Base-by-base conservation (phyloP, 2,329 filamentous ascomycete genomes). In the Trematosphaeria pertusa region DNA sequence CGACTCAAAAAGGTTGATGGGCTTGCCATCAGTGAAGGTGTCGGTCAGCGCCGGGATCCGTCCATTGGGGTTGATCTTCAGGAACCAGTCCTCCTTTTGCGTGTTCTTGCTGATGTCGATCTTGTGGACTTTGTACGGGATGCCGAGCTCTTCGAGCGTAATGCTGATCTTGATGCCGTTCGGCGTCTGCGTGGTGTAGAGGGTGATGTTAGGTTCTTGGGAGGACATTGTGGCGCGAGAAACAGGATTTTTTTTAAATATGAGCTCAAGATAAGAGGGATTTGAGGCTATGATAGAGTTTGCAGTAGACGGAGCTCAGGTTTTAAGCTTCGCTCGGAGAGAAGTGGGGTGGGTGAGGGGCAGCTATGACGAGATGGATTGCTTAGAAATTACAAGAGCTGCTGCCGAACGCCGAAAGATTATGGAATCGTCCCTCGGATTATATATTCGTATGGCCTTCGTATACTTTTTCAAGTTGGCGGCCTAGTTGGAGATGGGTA, bases 81-180 rank as follows among this genome's bases (percentile, higher is more conserved):
- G 81, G 74, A 93, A 97, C 90, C 89, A 95, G 12, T 83, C 84
- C 71, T 93, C 83, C 62, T 94, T 95, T 63, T 95, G 90, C n/a
- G 77, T 81, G 69, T 91, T 88, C 54, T 88, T 88, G 53, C 71
- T 76, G 48, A 95, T 81, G n/a, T 88, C 81, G 62, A 95, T 85
- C 33, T 81, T 78, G 41, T 87, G 81, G 33, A 86, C 82, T 73
- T 91, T 85, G 76, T 96, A 96, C n/a, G 87, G 83, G 31, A 95
- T 76, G 18, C 87, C 87, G 4, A 96, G 81, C 75, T 96, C 91
- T 74, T 95, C 91, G 12, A 97, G 77, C 8, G 89, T 81, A 56
- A 96, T 96, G 46, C 89, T 91, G 52, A 90, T 83, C 72, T 96
- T 96, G 79, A 94, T 88, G 54, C 91, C 91, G 74, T 96, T 96